Conservation (phyloP, 2,329 filamentous ascomycete species). For the Verruconis gallopava region DNA sequence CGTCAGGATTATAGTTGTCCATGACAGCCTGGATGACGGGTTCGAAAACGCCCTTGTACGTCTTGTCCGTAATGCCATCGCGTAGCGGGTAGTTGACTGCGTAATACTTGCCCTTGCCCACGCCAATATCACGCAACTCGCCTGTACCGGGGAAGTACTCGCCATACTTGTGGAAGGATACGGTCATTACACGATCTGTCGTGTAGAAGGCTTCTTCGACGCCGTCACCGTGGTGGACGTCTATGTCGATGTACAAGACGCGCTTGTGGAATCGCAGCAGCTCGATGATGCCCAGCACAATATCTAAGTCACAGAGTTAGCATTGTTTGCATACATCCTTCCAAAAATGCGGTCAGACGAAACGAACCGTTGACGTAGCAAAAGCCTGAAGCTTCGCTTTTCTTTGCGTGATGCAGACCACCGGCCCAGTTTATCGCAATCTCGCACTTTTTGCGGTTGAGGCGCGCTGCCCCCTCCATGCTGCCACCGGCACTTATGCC, state of each 20-base stretch:
- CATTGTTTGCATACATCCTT: background rate
- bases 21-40: slow-evolving; percentile 55
- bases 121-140: slow-evolving; percentile 55
- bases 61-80: slow-evolving; percentile 54
- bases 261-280: slow-evolving; percentile 50
- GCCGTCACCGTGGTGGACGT: slow-evolving; percentile 83
- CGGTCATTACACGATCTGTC: slow-evolving; percentile 78
- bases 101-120: slow-evolving; percentile 54
- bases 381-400: slow-evolving; percentile 34
- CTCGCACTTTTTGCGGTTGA: slow-evolving; percentile 56
- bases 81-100: slow-evolving; percentile 57
- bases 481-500: slow-evolving; percentile 56
- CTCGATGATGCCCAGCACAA: slow-evolving; percentile 53
- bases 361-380: slow-evolving; percentile 34
- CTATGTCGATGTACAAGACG: slow-evolving; percentile 65
- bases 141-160: slow-evolving; percentile 61
- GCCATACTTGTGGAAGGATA: slow-evolving; percentile 73
- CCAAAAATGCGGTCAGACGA: background rate
- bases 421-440: slow-evolving; percentile 45
- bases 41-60: slow-evolving; percentile 57
- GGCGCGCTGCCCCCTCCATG: slow-evolving; percentile 56
- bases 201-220: slow-evolving; percentile 87
- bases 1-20: slow-evolving; percentile 55
- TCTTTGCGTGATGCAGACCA: slow-evolving; percentile 36
- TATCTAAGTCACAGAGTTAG: slow-evolving; percentile 33